Percentiles rank a stretch among this genome's conserved stretches.
Conservation (phyloP, 371 early-diverging fungal genomes). For the Thermomucor indicae-seudaticae region DNA sequence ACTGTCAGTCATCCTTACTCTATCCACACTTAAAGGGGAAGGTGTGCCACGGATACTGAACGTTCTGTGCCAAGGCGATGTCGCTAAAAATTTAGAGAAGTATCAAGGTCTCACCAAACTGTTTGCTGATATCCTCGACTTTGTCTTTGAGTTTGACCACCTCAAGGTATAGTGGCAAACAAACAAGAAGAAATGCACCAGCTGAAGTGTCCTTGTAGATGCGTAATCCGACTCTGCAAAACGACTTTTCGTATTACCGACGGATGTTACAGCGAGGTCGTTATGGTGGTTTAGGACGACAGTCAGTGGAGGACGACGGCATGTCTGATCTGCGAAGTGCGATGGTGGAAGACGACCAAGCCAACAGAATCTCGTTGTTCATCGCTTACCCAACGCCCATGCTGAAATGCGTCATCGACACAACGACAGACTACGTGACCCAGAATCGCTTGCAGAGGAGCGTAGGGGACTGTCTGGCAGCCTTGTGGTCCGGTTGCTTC, state of each 20-base stretch:
- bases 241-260: conserved; percentile 95
- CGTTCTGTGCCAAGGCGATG: conserved; percentile 70
- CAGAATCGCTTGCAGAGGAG: conserved; percentile 38
- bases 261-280: conserved; percentile 79
- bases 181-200: background rate
- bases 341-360: conserved; percentile 81
- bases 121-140: conserved; percentile 81
- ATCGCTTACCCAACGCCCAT: conserved; percentile 94
- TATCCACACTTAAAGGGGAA: conserved; percentile 44
- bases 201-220: conserved; percentile 50
- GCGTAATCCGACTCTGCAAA: conserved; percentile 88
- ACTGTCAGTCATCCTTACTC: background rate
- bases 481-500: conserved; percentile 67
- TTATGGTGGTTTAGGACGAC: conserved; percentile 6
- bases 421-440: conserved; percentile 56
- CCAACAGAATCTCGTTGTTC: conserved; percentile 91
- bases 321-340: conserved; percentile 46
- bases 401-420: conserved; percentile 83
- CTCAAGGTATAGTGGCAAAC: conserved; percentile 60
- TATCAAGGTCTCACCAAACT: conserved; percentile 78
- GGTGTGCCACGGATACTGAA: conserved; percentile 71
- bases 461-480: conserved; percentile 63
- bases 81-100: conserved; percentile 62
- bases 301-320: conserved; percentile 6
- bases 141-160: conserved; percentile 88